Evolutionary conservation across 2,329 filamentous ascomycete genomes (phyloP).

Genomic region (Onygena corvina): DNA sequence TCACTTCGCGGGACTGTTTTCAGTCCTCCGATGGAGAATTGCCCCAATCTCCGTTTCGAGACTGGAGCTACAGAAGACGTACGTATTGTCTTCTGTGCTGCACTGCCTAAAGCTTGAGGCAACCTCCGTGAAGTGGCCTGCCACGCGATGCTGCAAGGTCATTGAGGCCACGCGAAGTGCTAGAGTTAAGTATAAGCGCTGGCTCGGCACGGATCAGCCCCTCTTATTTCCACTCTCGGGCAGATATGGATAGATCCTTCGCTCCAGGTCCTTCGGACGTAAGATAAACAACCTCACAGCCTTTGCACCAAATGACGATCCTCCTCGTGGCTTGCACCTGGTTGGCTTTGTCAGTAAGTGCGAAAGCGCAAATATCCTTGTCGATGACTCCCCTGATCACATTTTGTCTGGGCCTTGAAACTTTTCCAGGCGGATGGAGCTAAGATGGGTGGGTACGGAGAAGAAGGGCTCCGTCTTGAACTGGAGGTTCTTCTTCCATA

Average conservation of each 20-base stretch:
- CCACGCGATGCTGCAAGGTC: neutral
- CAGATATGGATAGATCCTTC: neutral
- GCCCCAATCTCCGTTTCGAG: neutral
- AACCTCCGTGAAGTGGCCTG: neutral
- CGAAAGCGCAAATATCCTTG: neutral
- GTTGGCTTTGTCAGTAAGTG: neutral
- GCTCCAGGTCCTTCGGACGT: neutral
- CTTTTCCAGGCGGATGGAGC: neutral
- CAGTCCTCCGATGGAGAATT: neutral
- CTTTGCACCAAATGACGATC: neutral
- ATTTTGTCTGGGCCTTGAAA: neutral
- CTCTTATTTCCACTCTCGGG: neutral
- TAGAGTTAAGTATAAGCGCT: neutral
- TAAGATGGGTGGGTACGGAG: neutral
- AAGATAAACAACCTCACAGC: neutral
- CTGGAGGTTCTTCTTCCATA: neutral
- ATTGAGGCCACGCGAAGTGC: neutral
- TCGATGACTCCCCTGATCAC: neutral
- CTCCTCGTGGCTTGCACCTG: conserved; percentile 1
- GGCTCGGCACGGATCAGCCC: neutral
- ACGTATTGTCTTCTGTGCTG: neutral
- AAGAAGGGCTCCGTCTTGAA: neutral
- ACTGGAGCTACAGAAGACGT: neutral
- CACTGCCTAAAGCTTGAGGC: neutral
- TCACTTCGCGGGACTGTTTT: too few species aligned